These are phyloP conservation scores for Dendryphion nanum DNA, from an alignment of 2,329 filamentous ascomycete species.

Conservation along the genomic window DNA sequence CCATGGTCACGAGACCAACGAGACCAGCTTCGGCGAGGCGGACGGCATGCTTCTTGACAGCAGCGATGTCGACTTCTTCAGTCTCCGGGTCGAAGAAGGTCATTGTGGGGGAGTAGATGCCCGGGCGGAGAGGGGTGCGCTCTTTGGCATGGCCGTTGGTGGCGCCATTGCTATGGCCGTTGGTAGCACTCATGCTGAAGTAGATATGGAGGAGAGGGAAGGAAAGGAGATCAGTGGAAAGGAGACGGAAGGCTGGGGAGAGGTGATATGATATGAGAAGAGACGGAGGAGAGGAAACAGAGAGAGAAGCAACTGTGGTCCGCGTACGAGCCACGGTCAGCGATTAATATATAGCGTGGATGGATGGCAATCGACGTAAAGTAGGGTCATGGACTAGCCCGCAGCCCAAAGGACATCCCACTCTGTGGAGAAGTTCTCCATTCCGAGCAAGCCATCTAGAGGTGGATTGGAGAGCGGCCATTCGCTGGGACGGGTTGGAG, in stretches of 20 bases:
- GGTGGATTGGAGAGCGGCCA: conserved; percentile 18
- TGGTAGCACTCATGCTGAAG: conserved; percentile 19
- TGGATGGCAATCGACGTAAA: conserved; percentile 33
- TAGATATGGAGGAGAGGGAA: conserved; percentile 1
- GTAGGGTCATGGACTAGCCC: conserved; percentile 28
- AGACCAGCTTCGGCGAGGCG: conserved; percentile 76
- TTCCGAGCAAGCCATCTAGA: conserved; percentile 21
- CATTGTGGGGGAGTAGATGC: conserved; percentile 87
- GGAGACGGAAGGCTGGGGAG: not conserved
- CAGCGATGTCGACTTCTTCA: conserved; percentile 78
- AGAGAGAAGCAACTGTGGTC: conserved; percentile 12
- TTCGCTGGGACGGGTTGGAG: conserved; percentile 21
- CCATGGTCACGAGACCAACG: conserved; percentile 80
- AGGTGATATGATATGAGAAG: conserved; percentile 4
- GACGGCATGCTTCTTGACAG: conserved; percentile 77
- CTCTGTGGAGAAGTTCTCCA: conserved; percentile 19
- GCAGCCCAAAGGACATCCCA: conserved; percentile 33
- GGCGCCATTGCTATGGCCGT: conserved; percentile 29
- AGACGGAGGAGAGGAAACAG: conserved; percentile 14
- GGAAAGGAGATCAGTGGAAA: not conserved
- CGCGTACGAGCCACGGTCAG: conserved; percentile 29
- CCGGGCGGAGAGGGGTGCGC: conserved; percentile 66
- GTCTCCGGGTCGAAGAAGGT: conserved; percentile 84
- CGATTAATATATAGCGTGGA: conserved; percentile 38
- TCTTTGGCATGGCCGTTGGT: conserved; percentile 36